Evolutionary conservation across 129 eudicot species (phyloP).

Genomic region (Scalesia atractyloides): DNA sequence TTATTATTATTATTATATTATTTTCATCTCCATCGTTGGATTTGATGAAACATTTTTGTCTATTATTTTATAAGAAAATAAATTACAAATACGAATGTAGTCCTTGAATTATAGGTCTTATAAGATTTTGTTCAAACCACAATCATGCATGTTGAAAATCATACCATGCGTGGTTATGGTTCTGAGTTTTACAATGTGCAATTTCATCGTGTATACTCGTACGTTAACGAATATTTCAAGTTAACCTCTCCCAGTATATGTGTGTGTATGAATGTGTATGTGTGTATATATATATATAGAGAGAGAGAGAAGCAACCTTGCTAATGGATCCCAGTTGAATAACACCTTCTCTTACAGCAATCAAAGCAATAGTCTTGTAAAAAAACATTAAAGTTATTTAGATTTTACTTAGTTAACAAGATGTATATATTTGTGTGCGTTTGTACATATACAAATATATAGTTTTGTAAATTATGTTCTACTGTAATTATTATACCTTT

Average conservation of each 20-base stretch:
- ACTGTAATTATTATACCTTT: slow-evolving; percentile 45
- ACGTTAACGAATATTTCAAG: too few species aligned
- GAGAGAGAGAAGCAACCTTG: slow-evolving; percentile 53
- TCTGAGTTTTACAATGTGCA: too few species aligned
- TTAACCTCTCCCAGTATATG: too few species aligned
- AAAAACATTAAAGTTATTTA: background rate
- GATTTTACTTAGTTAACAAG: background rate
- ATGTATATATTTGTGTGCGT: background rate
- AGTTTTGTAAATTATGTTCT: background rate
- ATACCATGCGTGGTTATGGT: too few species aligned
- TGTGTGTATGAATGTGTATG: too few species aligned
- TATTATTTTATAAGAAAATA: background rate
- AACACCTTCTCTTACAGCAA: slow-evolving; percentile 99
- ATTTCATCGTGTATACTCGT: too few species aligned
- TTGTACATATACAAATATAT: background rate
- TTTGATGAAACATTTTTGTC: background rate
- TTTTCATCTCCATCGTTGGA: too few species aligned
- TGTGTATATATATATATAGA: slow-evolving; percentile 1
- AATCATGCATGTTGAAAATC: too few species aligned
- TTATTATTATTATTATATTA: too few species aligned
- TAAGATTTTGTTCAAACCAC: too few species aligned
- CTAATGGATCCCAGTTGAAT: slow-evolving; percentile 88
- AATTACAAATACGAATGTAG: background rate
- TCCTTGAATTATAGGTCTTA: background rate
- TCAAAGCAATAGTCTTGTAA: slow-evolving; percentile 91